These are phyloP conservation scores for Lodderomyces elongisporus DNA, from an alignment of 1,139 yeast species.

Conservation along the genomic window DNA sequence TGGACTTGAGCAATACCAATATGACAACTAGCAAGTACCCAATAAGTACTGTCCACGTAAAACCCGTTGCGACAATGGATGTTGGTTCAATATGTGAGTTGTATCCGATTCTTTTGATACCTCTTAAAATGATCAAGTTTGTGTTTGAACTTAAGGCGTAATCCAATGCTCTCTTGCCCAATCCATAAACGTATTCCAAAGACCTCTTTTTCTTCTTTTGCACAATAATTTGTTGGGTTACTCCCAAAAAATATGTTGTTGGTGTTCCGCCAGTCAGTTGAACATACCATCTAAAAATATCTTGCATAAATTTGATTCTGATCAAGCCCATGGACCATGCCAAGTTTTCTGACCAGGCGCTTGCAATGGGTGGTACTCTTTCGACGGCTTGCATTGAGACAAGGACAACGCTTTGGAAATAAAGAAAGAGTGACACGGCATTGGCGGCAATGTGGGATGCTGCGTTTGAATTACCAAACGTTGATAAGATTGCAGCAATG, in stretches of 20 bases:
- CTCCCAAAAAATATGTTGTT: conserved; percentile 51
- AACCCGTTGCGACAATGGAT: conserved; percentile 69
- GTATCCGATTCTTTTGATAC: conserved; percentile 69
- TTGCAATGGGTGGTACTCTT: conserved; percentile 72
- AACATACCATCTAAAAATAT: conserved; percentile 74
- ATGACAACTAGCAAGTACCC: conserved; percentile 49
- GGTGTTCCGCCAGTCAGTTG: conserved; percentile 78
- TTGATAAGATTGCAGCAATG: conserved; percentile 61
- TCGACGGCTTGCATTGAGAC: conserved; percentile 71
- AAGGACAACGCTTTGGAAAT: conserved; percentile 73
- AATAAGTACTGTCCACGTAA: conserved; percentile 65
- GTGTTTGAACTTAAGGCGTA: conserved; percentile 31
- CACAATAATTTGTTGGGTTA: conserved; percentile 57
- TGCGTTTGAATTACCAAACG: conserved; percentile 74
- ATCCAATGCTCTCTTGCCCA: conserved; percentile 24
- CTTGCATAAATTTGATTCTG: conserved; percentile 63
- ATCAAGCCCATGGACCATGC: conserved; percentile 87
- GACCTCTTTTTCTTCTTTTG: conserved; percentile 46
- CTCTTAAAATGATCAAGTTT: conserved; percentile 61
- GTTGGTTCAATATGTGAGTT: conserved; percentile 67
- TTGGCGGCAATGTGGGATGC: conserved; percentile 76
- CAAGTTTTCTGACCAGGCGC: conserved; percentile 75
- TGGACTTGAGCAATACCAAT: conserved; percentile 49
- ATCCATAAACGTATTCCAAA: conserved; percentile 19
- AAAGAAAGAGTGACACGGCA: conserved; percentile 66